phyloP scores from a whole-genome alignment of 352 stramenopile species.

The Phytopythium delawarense region DNA sequence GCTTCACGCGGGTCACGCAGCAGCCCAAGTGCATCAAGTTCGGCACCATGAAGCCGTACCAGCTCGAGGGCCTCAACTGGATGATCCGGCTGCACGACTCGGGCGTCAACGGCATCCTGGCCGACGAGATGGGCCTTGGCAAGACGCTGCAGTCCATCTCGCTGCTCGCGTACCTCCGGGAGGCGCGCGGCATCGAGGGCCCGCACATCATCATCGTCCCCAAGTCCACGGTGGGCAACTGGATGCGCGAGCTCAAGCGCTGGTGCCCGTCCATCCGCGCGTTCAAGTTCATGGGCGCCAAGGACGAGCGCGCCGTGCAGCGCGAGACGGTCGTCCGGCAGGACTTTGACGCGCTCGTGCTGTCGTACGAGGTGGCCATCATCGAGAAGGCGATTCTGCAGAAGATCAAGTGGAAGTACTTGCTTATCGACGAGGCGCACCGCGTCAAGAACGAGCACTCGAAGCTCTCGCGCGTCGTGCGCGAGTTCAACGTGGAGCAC shows the following conservation, averaged over 20 bases:
- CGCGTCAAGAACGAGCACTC: constrained; percentile 97
- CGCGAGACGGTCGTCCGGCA: constrained; percentile 70
- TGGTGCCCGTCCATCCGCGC: constrained; percentile 94
- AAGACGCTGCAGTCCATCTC: constrained; percentile 99
- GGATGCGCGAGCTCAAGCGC: constrained; percentile 97
- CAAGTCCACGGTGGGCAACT: constrained; percentile 98
- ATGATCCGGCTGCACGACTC: constrained; percentile 93
- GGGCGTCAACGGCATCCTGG: constrained; percentile 81
- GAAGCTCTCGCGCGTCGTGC: constrained; percentile 83
- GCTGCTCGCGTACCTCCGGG: constrained; percentile 94
- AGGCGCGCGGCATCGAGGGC: constrained; percentile 90
- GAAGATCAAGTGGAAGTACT: constrained; percentile 96
- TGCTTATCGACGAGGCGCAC: constrained; percentile 98
- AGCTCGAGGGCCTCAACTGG: constrained; percentile 87
- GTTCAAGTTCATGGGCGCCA: constrained; percentile 96
- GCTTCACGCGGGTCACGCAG: constrained; percentile 77
- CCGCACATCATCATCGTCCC: constrained; percentile 98
- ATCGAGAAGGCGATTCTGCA: constrained; percentile 91
- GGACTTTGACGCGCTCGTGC: constrained; percentile 93
- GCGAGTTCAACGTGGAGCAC: constrained; percentile 93
- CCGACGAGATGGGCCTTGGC: constrained; percentile 89
- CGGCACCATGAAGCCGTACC: constrained; percentile 87
- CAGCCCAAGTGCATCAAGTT: constrained; percentile 83
- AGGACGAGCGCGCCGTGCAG: constrained; percentile 92
- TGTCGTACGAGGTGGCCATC: constrained; percentile 93